These are phyloP conservation scores for Glonium stellatum DNA, from an alignment of 495 filamentous ascomycete species.

Conservation along the genomic window DNA sequence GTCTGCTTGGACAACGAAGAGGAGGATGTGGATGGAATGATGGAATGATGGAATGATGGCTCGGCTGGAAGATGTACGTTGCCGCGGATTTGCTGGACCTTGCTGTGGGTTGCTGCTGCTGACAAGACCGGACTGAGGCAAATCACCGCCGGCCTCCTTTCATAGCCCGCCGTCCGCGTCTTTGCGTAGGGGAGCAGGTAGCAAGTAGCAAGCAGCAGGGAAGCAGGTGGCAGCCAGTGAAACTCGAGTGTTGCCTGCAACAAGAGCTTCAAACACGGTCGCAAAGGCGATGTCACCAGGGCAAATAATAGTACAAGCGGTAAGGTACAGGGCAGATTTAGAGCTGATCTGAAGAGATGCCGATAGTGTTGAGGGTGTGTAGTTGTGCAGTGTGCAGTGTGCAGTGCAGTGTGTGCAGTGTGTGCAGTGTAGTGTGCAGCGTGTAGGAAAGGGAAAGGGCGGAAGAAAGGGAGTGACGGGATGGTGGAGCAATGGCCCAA, in stretches of 20 bases:
- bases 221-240: too few relatives aligned
- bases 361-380: slow-evolving; percentile 7
- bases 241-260: slow-evolving; percentile 2
- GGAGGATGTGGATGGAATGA: too few relatives aligned
- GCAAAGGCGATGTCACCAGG: not conserved
- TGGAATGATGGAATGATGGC: not conserved
- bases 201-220: not conserved
- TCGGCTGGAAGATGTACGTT: not conserved
- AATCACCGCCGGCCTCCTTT: slow-evolving; percentile 2
- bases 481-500: not conserved
- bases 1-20: not conserved
- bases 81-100: too few relatives aligned
- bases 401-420: too few relatives aligned
- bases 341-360: not conserved
- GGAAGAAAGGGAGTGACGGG: not conserved
- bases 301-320: not conserved
- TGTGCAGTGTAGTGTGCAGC: slow-evolving; percentile 6
- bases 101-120: not conserved
- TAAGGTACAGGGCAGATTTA: not conserved
- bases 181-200: too few relatives aligned
- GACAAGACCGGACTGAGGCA: slow-evolving; percentile 2
- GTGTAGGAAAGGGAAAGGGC: slow-evolving; percentile 4
- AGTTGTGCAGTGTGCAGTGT: too few relatives aligned
- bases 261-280: not conserved
- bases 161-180: not conserved